Base-by-base conservation (phyloP, 495 filamentous ascomycete genomes). In the Glutinoglossum americanum region DNA sequence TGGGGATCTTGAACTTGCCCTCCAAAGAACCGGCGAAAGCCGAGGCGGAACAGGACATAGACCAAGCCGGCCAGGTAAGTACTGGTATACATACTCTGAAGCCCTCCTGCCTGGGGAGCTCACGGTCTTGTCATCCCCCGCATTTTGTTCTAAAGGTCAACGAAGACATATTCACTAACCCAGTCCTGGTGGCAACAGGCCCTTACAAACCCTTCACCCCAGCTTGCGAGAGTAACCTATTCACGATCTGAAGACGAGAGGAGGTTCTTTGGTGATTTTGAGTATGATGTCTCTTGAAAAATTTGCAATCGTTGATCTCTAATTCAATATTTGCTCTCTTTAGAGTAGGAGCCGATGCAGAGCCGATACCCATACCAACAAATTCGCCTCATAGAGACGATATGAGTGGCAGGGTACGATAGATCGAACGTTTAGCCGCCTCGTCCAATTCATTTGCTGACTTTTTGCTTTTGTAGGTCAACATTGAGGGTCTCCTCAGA, bases 191-290 rank as follows among this genome's bases (percentile, higher is more conserved):
- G 28, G 3, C 47, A 53, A 32, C 49, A 53, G 25, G n/a, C 47
- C 47, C 3, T 30, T 17, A 53, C 49, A 30, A 53, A 53, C 26
- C n/a, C 28, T 25, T 53, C 49, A 5, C 28, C 23, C 17, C 49
- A 11, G 15, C 21, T 1, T 15, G 13, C 13, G 30, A n/a, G 3
- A 30, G 28, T 0, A 15, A 10, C 15, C 7, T 21, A 17, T 13
- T 5, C 13, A 13, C 49, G 25, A 28, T 53, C 49, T 23, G 39
- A 33, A 11, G 56, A 58, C 21, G 56, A 58, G 10, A 58, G 51
- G 56, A 47, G 56, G 26, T 35, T 58, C 25, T 49, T 58, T 47
- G 39, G 39, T 6, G 56, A 58, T 26, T 58, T 28, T 28, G 37
- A 58, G 56, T 58, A 58, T 5, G 37, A 4, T 10, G 15, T 5